These are phyloP conservation scores for Salvia rosmarinus DNA, from an alignment of 257 asterid species.

Conservation along the genomic window DNA sequence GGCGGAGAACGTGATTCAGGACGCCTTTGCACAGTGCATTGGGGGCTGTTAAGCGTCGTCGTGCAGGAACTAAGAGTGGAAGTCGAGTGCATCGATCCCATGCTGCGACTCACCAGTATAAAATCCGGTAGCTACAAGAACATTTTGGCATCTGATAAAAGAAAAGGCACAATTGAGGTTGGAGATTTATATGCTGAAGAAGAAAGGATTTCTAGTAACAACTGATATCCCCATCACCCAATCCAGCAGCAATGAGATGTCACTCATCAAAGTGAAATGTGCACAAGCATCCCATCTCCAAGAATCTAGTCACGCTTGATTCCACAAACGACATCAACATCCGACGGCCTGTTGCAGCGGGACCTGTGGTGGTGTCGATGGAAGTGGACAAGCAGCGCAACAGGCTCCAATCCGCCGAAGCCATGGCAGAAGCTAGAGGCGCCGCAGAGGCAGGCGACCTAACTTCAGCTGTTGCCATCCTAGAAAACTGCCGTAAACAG, in stretches of 20 bases:
- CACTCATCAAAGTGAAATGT: conserved; percentile 60
- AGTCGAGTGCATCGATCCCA: conserved; percentile 63
- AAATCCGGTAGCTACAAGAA: conserved; percentile 80
- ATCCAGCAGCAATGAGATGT: conserved; percentile 49
- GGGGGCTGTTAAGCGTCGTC: conserved; percentile 93
- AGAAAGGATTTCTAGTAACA: conserved; percentile 78
- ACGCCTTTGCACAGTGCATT: conserved; percentile 98
- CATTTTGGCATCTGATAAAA: conserved; percentile 43
- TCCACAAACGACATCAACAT: conserved; percentile 48
- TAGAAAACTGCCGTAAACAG: conserved; percentile 58
- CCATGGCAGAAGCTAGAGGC: conserved; percentile 72
- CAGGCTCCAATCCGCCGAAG: conserved; percentile 73
- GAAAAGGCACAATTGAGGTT: conserved; percentile 58
- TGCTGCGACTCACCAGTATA: conserved; percentile 50
- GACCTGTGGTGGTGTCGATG: conserved; percentile 52
- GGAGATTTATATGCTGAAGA: conserved; percentile 95
- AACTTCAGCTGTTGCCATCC: conserved; percentile 53
- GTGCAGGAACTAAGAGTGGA: conserved; percentile 66
- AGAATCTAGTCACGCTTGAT: conserved; percentile 42
- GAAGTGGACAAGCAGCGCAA: conserved; percentile 85
- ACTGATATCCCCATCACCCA: conserved; percentile 56
- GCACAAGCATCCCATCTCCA: conserved; percentile 59
- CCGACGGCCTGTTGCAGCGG: conserved; percentile 49
- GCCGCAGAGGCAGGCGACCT: conserved; percentile 79
- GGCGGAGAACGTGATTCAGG: conserved; percentile 78